A percentile compares a stretch with the other conserved stretches of the same genome.
Conservation (phyloP, 2,329 filamentous ascomycete genomes). For the Colletotrichum chrysophilum region DNA sequence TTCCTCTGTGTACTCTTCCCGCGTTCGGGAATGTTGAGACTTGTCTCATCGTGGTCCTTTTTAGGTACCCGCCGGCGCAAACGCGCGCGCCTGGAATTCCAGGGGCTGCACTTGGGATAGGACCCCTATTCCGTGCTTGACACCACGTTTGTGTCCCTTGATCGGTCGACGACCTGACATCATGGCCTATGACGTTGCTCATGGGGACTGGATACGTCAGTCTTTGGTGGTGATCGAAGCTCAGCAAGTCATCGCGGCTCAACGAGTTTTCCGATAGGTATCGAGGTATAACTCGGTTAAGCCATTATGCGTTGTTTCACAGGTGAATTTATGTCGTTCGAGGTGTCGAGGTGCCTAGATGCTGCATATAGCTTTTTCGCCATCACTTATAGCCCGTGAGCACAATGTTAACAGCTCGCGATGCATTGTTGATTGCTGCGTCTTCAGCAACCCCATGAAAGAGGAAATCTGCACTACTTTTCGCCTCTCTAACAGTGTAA, state of each 20-base stretch:
- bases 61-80: neutral
- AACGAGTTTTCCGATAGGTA: neutral
- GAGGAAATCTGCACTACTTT: too few species aligned
- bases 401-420: neutral
- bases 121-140: neutral
- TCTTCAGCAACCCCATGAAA: neutral
- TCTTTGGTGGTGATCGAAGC: neutral
- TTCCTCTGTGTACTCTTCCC: slow-evolving; percentile 1
- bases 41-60: neutral
- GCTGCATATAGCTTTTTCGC: neutral
- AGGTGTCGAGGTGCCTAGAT: neutral
- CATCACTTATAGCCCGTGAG: neutral
- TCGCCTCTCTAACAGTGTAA: neutral
- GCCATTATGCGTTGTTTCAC: neutral
- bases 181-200: neutral
- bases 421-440: neutral
- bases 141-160: neutral
- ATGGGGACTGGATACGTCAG: neutral
- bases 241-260: neutral
- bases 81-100: neutral
- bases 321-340: neutral
- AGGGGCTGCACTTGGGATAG: neutral
- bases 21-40: slow-evolving; percentile 10
- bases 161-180: neutral
- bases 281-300: neutral